A percentile compares a stretch with the other conserved stretches of the same genome.
phyloP scores from a whole-genome alignment of 176 grass and related monocot species.

The Microstegium vimineum region DNA sequence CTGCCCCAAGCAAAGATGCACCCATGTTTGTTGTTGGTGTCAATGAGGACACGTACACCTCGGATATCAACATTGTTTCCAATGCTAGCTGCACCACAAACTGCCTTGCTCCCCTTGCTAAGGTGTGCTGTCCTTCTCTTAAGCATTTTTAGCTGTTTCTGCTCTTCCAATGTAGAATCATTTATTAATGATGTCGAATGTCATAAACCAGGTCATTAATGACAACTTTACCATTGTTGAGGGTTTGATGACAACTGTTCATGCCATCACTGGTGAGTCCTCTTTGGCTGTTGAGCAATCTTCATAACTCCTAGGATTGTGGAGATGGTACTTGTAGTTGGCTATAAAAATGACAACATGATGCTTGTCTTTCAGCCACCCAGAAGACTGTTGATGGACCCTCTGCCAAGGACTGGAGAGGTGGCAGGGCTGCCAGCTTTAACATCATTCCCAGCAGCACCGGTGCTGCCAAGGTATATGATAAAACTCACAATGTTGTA shows the following conservation, averaged over 20 bases:
- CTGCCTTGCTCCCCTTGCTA: conserved; percentile 78
- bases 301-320: not conserved
- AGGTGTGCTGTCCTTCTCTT: conserved; percentile 27
- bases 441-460: no score
- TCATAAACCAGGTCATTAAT: conserved; percentile 45
- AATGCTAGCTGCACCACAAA: conserved; percentile 91
- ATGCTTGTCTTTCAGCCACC: conserved; percentile 39
- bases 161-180: not conserved
- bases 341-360: not conserved
- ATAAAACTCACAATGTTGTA: not conserved
- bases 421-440: no score
- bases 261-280: conserved; percentile 61
- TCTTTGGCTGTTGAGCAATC: not conserved
- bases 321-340: not conserved
- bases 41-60: conserved; percentile 62
- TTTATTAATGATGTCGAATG: not conserved
- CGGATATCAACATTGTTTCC: conserved; percentile 55
- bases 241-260: conserved; percentile 78
- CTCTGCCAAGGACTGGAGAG: conserved; percentile 63
- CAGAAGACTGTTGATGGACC: conserved; percentile 86
- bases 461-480: no score
- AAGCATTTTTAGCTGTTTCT: not conserved
- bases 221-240: conserved; percentile 72
- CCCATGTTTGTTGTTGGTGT: conserved; percentile 87
- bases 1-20: conserved; percentile 74